Conservation (phyloP, 305 asterid species). For the Fraxinus sp. region DNA sequence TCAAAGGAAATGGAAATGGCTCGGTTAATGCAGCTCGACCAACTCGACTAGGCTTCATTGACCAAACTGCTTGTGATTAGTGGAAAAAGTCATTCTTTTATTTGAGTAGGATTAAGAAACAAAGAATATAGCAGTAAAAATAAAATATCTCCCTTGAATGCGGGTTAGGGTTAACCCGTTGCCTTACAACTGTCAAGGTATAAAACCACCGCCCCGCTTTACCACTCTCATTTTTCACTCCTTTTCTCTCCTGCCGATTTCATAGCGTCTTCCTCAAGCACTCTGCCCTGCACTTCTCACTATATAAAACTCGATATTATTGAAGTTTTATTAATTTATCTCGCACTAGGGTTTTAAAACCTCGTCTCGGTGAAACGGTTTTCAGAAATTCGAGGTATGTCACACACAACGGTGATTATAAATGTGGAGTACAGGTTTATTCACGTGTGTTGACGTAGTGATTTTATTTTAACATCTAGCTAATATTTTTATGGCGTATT, state of each 20-base stretch:
- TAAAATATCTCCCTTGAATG: background rate
- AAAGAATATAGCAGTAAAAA: background rate
- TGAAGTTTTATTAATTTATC: background rate
- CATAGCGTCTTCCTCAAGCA: background rate
- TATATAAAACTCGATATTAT: background rate
- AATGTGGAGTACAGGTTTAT: background rate
- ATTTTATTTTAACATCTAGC: background rate
- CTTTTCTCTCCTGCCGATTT: background rate
- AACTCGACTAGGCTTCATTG: too few relatives aligned
- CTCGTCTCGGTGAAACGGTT: background rate
- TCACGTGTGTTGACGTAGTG: background rate
- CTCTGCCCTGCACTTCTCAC: background rate
- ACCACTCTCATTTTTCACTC: background rate
- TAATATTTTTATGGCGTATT: background rate
- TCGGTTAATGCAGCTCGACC: too few relatives aligned
- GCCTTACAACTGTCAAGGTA: background rate
- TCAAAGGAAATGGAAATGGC: too few relatives aligned
- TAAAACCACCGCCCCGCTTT: background rate
- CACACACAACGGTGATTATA: background rate
- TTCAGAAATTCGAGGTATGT: background rate
- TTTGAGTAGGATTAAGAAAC: too few relatives aligned
- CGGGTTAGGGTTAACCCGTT: slow-evolving; percentile 6
- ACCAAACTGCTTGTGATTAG: too few relatives aligned
- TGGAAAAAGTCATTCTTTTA: too few relatives aligned
- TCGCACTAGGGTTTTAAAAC: background rate